Conservation (phyloP, 73 alveolate genomes). For the Paramecium octaurelia region DNA sequence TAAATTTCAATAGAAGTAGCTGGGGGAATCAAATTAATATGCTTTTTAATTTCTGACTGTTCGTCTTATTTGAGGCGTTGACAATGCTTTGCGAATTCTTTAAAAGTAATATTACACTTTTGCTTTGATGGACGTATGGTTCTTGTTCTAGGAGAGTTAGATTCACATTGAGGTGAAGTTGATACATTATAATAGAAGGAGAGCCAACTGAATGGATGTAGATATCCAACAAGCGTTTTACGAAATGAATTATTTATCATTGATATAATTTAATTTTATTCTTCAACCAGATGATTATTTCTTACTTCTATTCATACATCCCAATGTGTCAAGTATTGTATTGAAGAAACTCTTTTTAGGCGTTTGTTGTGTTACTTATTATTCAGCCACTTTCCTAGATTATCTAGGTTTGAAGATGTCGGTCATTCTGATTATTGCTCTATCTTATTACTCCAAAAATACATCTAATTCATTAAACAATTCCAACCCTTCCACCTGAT, state of each 20-base stretch:
- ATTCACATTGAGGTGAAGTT: neutral
- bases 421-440: neutral
- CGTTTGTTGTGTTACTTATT: neutral
- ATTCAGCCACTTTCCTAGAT: neutral
- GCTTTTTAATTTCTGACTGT: neutral
- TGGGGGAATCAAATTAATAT: neutral
- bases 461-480: slow-evolving; percentile 3
- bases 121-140: neutral
- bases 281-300: neutral
- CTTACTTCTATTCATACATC: slow-evolving; percentile 19
- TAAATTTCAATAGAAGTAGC: neutral
- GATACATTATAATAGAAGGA: neutral
- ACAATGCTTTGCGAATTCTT: neutral
- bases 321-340: neutral
- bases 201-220: neutral
- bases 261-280: neutral
- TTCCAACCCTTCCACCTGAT: neutral
- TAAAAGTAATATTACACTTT: neutral
- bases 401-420: neutral
- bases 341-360: neutral
- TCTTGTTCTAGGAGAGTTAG: neutral
- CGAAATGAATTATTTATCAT: neutral
- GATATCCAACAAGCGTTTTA: neutral
- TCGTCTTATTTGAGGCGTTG: neutral
- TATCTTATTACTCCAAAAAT: neutral